These are phyloP conservation scores for Colletotrichum spaethianum DNA, from an alignment of 2,329 filamentous ascomycete species.

Conservation along the genomic window DNA sequence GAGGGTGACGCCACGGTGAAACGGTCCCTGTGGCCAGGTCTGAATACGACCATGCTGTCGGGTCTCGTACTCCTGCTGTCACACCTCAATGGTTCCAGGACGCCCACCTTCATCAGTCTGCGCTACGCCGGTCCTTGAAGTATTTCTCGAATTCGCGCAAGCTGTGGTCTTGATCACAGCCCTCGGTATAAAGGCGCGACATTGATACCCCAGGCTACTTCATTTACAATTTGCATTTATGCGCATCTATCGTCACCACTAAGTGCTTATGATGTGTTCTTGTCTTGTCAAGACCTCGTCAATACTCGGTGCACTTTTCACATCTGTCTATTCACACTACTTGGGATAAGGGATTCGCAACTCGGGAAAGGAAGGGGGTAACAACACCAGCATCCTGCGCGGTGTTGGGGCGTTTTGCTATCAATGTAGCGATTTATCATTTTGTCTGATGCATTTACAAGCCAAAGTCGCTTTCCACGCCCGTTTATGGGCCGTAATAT, in stretches of 20 bases:
- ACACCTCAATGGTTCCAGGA: not conserved
- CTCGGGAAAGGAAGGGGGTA: conserved; percentile 6
- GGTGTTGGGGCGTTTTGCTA: conserved; percentile 36
- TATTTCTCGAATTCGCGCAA: conserved; percentile 7
- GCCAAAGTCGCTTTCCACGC: not conserved
- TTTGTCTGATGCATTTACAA: conserved; percentile 26
- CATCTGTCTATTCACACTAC: not conserved
- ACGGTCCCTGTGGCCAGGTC: not conserved
- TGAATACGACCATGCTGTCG: not conserved
- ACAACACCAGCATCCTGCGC: conserved; percentile 15
- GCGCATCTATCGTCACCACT: not conserved
- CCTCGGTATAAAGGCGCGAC: conserved; percentile 16
- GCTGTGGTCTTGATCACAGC: conserved; percentile 5
- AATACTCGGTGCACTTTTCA: not conserved
- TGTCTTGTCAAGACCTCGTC: not conserved
- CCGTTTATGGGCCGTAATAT: conserved; percentile 24
- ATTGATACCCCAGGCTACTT: conserved; percentile 31
- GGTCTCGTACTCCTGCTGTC: not conserved
- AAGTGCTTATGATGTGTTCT: not conserved
- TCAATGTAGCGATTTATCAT: conserved; percentile 31
- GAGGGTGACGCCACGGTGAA: conserved; percentile 52
- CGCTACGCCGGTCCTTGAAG: not conserved
- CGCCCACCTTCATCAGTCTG: not conserved
- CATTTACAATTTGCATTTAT: conserved; percentile 9
- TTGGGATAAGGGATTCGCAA: conserved; percentile 9